Evolutionary conservation across 1,284 basidiomycete genomes (phyloP).

Genomic region (Ceratobasidium sp.): DNA sequence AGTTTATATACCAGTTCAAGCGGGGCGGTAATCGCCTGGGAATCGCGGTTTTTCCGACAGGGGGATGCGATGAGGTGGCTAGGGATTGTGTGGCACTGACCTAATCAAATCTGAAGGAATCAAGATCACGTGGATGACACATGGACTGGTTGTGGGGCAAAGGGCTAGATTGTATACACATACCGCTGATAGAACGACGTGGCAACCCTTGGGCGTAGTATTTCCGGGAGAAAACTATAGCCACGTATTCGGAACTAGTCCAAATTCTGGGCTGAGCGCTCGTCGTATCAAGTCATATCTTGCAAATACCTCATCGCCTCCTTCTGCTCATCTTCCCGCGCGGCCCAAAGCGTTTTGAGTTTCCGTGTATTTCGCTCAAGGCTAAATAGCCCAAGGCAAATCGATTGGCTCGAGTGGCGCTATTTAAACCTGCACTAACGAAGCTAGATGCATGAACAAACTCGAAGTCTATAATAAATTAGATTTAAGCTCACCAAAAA

Average conservation of each 20-base stretch:
- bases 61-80: constrained; percentile 31
- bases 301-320: constrained; percentile 7
- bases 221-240: constrained; percentile 8
- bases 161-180: constrained; percentile 14
- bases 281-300: constrained; percentile 17
- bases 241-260: constrained; percentile 2
- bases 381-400: too few relatives aligned
- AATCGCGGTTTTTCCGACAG: constrained; percentile 19
- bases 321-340: constrained; percentile 11
- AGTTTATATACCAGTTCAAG: constrained; percentile 42
- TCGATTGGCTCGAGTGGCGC: not conserved
- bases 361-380: not conserved
- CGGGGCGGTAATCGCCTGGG: constrained; percentile 4
- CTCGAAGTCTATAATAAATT: too few relatives aligned
- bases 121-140: constrained; percentile 22
- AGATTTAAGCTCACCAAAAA: too few relatives aligned
- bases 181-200: constrained; percentile 3
- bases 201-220: not conserved
- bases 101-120: constrained; percentile 5
- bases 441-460: too few relatives aligned
- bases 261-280: not conserved
- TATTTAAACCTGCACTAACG: not conserved
- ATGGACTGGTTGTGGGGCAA: constrained; percentile 14
- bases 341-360: not conserved
- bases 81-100: constrained; percentile 28